Evolutionary conservation across 176 grass and related monocot species (phyloP).

Genomic region (Chrysopogon serrulatus): DNA sequence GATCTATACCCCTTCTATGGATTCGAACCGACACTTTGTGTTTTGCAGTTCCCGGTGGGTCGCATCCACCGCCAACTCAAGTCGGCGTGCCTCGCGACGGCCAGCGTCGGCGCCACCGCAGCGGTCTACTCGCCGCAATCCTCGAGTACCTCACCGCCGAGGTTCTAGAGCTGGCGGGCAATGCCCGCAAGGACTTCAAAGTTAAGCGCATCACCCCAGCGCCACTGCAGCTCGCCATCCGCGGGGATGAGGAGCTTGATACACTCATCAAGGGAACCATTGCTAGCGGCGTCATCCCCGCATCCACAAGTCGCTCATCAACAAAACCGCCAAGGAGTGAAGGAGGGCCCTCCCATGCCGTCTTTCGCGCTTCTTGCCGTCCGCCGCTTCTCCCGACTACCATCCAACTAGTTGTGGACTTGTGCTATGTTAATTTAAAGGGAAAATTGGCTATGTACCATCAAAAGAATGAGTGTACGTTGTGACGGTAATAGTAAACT

Average conservation of each 20-base stretch:
- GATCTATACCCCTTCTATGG: no score
- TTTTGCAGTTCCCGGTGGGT: constrained; percentile 50
- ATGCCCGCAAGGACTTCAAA: constrained; percentile 78
- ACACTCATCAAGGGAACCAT: constrained; percentile 83
- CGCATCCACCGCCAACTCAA: constrained; percentile 74
- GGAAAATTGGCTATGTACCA: no score
- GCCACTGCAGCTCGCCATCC: constrained; percentile 73
- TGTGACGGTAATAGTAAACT: neutral
- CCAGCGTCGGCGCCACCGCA: constrained; percentile 66
- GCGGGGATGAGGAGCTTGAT: constrained; percentile 78
- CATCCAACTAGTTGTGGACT: neutral
- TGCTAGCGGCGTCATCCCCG: constrained; percentile 71
- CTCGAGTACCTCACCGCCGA: constrained; percentile 75
- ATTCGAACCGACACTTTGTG: neutral
- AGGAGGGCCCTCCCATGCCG: no score
- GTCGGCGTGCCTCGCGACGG: constrained; percentile 60
- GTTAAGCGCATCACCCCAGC: constrained; percentile 77
- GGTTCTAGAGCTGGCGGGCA: constrained; percentile 66
- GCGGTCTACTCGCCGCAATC: constrained; percentile 76
- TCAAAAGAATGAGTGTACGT: no score
- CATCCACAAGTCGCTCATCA: constrained; percentile 74
- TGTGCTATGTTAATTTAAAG: neutral
- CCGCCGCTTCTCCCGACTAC: neutral
- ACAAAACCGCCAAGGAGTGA: constrained; percentile 69
- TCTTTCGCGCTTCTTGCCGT: no score